These are phyloP conservation scores for Hysterangium stoloniferum DNA, from an alignment of 768 basidiomycete species.

Conservation along the genomic window DNA sequence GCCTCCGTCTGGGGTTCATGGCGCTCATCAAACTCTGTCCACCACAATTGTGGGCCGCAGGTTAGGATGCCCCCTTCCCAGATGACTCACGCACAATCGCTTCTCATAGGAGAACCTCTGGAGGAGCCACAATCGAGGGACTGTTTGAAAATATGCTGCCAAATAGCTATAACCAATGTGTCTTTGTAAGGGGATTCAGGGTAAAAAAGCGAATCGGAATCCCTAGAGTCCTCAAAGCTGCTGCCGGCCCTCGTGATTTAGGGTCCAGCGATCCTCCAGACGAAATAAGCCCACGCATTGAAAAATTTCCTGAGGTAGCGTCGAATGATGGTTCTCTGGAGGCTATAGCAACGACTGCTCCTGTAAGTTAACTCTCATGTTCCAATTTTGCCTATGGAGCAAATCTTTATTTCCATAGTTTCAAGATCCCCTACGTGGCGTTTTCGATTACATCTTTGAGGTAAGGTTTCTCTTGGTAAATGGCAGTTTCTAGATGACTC, in stretches of 20 bases:
- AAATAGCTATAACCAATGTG: conserved; percentile 4
- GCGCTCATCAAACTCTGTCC: not conserved
- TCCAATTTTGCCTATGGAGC: not conserved
- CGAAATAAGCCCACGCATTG: not conserved
- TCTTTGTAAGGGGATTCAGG: not conserved
- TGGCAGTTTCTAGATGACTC: not conserved
- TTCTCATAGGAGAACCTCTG: too few species aligned
- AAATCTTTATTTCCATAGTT: not conserved
- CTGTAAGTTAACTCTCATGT: not conserved
- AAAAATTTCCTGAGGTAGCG: too few species aligned
- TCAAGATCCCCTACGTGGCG: not conserved
- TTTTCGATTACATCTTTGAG: conserved; percentile 2
- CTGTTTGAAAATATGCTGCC: too few species aligned
- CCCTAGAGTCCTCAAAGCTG: not conserved
- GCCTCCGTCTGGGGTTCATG: not conserved
- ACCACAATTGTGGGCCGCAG: conserved; percentile 2
- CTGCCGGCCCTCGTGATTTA: conserved; percentile 1
- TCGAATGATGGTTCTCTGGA: not conserved
- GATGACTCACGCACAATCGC: too few species aligned
- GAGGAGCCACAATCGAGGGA: too few species aligned
- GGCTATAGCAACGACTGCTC: not conserved
- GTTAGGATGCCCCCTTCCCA: not conserved
- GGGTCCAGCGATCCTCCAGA: not conserved
- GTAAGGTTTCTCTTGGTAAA: too few species aligned
- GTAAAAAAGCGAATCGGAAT: not conserved